Evolutionary conservation across 352 stramenopile species (phyloP), one percentile per base, ranked within the genome.

Genomic region (Bremia lactucae): DNA sequence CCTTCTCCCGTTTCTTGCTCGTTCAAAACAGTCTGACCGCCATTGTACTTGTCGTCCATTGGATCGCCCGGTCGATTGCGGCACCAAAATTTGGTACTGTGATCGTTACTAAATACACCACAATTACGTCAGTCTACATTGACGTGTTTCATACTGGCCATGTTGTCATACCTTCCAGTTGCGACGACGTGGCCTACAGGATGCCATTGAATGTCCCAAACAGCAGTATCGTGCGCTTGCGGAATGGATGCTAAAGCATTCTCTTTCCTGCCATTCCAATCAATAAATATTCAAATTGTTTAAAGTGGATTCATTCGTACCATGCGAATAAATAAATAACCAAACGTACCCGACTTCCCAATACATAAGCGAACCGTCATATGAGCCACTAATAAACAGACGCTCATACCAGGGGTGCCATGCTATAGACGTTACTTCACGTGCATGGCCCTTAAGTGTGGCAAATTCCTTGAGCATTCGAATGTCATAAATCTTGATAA

Each of bases 401-500:
- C 77, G 76, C 64, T 98, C 93, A 61, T 97, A 95, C 49, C 96
- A 79, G 19, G 96, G 96, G 67, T 99, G 95, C 95, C 95, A 99
- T 14, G 90, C 89, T 25, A 98, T 72, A 24, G 83, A 94, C 2
- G 95, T 98, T 4, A 98, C 93, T 68, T 98, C 92, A 26, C 95
- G 94, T 59, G 94, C 70, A 69, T 98, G 94, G 10, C 92, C 93
- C 52, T 97, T 96, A 23, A 98, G 71, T 18, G 89, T 97, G 31
- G 79, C 81, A 59, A 95, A 87, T 55, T 95, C 87, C 58, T 95
- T 98, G 68, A 98, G 92, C 35, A 83, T 96, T 26, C 96, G 87
- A 45, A 99, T 97, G 59, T 99, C 96, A 64, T 98, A 99, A 25
- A 99, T 76, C 65, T 98, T 98, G 49, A 99, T 97, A 25, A 98